phyloP scores from a whole-genome alignment of 108 stramenopile genomes.

The Epithemia pelagica region DNA sequence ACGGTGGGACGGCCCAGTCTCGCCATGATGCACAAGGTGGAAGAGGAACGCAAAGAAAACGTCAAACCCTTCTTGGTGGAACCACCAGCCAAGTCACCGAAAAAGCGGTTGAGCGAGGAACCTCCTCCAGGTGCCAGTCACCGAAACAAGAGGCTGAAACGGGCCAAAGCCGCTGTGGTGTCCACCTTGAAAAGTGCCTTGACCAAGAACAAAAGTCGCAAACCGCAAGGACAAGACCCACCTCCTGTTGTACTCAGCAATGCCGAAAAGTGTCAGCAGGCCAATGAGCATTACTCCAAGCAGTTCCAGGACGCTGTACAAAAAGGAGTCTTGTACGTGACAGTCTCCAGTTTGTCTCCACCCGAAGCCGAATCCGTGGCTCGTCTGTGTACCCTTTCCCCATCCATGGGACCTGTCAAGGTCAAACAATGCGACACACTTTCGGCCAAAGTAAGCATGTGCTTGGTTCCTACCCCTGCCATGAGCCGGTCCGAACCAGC shows the following conservation, averaged over 20 bases:
- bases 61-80: not conserved
- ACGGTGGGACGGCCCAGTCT: not conserved
- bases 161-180: not conserved
- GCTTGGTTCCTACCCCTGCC: not conserved
- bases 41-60: not conserved
- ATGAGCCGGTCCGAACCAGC: not conserved
- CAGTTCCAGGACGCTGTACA: conserved; percentile 4
- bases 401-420: not conserved
- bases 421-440: not conserved
- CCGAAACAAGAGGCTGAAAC: not conserved
- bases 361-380: not conserved
- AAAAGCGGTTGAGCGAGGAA: not conserved
- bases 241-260: not conserved
- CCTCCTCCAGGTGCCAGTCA: not conserved
- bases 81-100: not conserved
- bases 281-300: not conserved
- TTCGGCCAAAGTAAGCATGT: not conserved
- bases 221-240: not conserved
- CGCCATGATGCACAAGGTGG: not conserved
- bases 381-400: not conserved
- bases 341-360: conserved; percentile 38
- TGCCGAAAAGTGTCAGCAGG: not conserved
- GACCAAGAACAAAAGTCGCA: not conserved
- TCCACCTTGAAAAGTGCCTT: not conserved
- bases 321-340: conserved; percentile 20